Base-by-base conservation (phyloP, 2,329 filamentous ascomycete species). In the Verticillium alfalfae region DNA sequence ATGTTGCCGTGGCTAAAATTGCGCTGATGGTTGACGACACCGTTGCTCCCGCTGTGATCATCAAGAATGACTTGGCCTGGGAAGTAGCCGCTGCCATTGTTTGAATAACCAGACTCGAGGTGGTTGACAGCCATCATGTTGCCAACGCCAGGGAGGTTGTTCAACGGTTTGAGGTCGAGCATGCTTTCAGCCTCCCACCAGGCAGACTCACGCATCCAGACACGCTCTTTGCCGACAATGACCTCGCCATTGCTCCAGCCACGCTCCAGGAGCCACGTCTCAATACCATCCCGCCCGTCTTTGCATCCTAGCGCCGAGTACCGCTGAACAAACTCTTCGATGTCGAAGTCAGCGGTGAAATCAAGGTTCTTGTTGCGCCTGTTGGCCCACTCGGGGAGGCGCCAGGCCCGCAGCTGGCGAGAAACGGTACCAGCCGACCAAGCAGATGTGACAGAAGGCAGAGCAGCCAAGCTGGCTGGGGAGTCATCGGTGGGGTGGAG, bases 171-270 rank as follows among this genome's bases (percentile, higher is more conserved):
- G 69, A 96, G 81, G 70, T 99, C 95, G 34, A 98, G 87, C 90
- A 97, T 96, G 64, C 86, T 91, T 77, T 99, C 95, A 5, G 93
- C 94, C 75, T 98, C 94, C 94, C 94, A 98, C 94, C 95, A 99
- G 2, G 93, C 91, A 62, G 81, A 84, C 75, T 99, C 95, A 58
- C 94, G 87, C 80, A 98, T 93, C 95, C 95, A 99, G 52, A 99
- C 88, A 37, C 95, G 90, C 74, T 98, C 93, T 62, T 88, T 88
- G 61, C 95, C 95, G 37, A 98, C 82, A 5, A 97, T 87, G 2
- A 98, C 93, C 76, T 98, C 95, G 45, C 95, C 95, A 68, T 99
- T 99, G 77, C 92, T 97, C 95, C 95, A 99, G 1, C 95, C 95
- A 62, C 95, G 88, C 76, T 98, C 93, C 58, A 98, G 83, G 62